Conservation (phyloP, 2,329 filamentous ascomycete genomes). For the Diaporthe sp. region DNA sequence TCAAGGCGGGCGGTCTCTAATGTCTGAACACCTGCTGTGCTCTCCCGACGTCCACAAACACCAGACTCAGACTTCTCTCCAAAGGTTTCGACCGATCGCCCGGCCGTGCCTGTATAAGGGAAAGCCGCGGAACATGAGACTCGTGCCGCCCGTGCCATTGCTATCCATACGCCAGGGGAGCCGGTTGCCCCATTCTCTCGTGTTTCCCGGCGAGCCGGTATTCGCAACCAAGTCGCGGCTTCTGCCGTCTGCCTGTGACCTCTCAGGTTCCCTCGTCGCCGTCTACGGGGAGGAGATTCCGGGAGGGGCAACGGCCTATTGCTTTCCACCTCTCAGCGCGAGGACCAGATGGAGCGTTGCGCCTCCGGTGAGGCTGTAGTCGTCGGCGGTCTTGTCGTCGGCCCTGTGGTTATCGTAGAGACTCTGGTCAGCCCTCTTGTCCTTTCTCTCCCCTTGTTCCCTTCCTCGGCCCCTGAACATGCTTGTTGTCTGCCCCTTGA, state of each 20-base stretch:
- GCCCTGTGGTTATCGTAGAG: slow-evolving; percentile 69
- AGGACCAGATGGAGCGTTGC: slow-evolving; percentile 96
- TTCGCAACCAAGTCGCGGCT: background rate
- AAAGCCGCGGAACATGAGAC: background rate
- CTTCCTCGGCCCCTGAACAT: background rate
- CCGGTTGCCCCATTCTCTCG: background rate
- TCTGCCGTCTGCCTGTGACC: background rate
- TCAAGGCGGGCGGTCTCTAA: slow-evolving; percentile 18
- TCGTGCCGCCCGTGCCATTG: background rate
- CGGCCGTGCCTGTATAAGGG: background rate
- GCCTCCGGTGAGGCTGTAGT: slow-evolving; percentile 92
- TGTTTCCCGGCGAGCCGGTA: background rate
- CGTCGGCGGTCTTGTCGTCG: slow-evolving; percentile 92
- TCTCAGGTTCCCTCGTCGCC: background rate
- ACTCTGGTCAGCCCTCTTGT: slow-evolving; percentile 11
- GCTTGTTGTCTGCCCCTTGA: too few relatives aligned
- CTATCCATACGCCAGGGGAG: background rate
- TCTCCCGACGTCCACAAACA: background rate
- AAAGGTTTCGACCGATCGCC: background rate
- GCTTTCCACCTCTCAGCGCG: slow-evolving; percentile 85
- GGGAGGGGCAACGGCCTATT: slow-evolving; percentile 19
- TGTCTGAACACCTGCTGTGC: background rate
- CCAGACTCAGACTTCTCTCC: background rate
- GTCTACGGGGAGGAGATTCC: background rate
- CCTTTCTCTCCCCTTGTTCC: background rate